Evolutionary conservation across 2,329 filamentous ascomycete genomes (phyloP), one percentile per base, ranked within the genome.

Genomic region (Didymella exigua): DNA sequence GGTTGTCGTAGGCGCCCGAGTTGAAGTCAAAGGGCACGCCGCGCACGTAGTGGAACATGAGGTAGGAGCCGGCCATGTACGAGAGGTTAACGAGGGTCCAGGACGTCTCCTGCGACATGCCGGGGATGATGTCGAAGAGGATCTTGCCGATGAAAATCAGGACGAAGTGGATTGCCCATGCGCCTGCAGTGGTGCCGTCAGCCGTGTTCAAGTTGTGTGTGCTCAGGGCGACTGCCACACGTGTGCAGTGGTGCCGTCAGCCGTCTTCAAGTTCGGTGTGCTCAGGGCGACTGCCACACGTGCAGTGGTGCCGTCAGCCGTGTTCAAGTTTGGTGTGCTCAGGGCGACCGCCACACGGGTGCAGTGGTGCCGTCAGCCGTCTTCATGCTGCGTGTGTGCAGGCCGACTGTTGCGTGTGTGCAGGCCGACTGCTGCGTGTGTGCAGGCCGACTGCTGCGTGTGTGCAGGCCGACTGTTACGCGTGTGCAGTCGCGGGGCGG

Each of bases 21-120:
- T 99, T 99, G 84, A 99, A 99, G 77, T 99, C 95, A 74, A 99
- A 99, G 5, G 95, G 95, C 41, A 98, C 91, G 67, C 95, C 95
- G 73, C 93, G 91, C 66, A 99, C 95, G 83, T 91, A 96, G 79
- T 99, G 95, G 79, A 99, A 99, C 95, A 99, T 99, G 77, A 99
- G 86, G 77, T 98, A 99, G 36, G 93, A 97, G 70, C 92, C 93
- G 71, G 95, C 90, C 93, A 98, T 98, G 84, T 99, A 99, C 46
- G 92, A 92, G 77, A 98, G 96, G 78, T 99, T 99, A 77, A 93
- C 96, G 66, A 99, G 82, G 10, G 95, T 99, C 95, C 95, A 99
- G 59, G 93, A 98, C 34, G 92, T 96, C 79, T 99, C 95, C 78
- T 98, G 95, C 29, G 93, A 96, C 67, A 98, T 90, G 65, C 93